Base-by-base conservation (phyloP, 1,139 yeast species). In the Sugiyamaella xylanicola region DNA sequence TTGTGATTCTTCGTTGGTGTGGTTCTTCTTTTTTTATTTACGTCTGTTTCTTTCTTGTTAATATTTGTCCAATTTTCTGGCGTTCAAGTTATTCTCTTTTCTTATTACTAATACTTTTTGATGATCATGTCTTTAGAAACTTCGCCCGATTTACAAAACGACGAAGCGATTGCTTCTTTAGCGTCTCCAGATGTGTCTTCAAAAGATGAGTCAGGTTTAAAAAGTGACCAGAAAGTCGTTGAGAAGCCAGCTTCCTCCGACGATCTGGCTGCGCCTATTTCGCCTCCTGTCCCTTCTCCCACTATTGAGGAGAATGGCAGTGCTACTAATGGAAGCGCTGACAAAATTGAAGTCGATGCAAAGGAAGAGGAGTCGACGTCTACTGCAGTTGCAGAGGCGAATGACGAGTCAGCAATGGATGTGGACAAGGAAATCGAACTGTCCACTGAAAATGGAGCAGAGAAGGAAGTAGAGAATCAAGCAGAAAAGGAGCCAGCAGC, bases 271-370 rank as follows among this genome's bases (percentile, higher is more conserved):
- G 62, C 58, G 11, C 63, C 63, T 15, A 52, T 60, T 41, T 58
- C 62, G 42, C 62, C 62, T 16, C 63, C 63, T 5, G 56, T 60
- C 27, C 63, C 63, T 4, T 60, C 63, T 11, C 63, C 63, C 19
- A 37, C 53, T 15, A 48, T 48, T 17, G 45, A 46, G 20, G 50
- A 37, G 17, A 46, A 46, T 20, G 50, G 40, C n/a, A n/a, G n/a
- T 22, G 37, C 19, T 37, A 22, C 16, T 13, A 42, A 41, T n/a
- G 53, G 48, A 20, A 29, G 22, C 13, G 40, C 8, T 19, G 45
- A 48, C 9, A 27, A 37, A 3, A 40, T 48, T 45, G 52, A 48
- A 15, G 40, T 27, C 2, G 46, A 40, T 13, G 40, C 13, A 22
- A 25, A 32, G 11, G 45, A 46, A n/a, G 16, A 25, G 19, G 51